Percentiles rank a stretch among this genome's conserved stretches.
Evolutionary conservation across 129 eudicot genomes (phyloP).

Genomic region (Erigeron canadensis): DNA sequence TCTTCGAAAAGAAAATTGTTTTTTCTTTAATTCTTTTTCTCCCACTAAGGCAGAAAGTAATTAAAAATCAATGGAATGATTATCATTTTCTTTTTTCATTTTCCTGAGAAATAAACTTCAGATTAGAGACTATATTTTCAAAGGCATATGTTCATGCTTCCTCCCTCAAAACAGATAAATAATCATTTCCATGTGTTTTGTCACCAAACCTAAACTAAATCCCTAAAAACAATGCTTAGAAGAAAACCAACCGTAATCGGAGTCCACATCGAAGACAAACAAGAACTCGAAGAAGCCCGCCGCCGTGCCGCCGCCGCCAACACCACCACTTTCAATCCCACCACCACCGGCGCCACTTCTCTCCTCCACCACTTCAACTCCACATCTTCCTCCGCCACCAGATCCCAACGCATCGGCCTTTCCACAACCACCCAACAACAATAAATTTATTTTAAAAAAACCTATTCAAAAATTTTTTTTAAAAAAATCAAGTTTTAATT

Average conservation of each 20-base stretch:
- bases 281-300: slow-evolving; percentile 77
- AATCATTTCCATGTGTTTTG: neutral
- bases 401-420: slow-evolving; percentile 78
- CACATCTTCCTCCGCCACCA: slow-evolving; percentile 51
- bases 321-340: slow-evolving; percentile 20
- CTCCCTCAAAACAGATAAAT: neutral
- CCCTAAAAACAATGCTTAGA: slow-evolving; percentile 42
- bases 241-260: slow-evolving; percentile 70
- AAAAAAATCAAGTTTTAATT: neutral
- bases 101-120: too few relatives aligned
- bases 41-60: too few relatives aligned
- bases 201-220: neutral
- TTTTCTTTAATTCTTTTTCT: too few relatives aligned
- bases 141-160: neutral
- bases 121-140: too few relatives aligned
- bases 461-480: neutral
- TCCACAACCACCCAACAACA: neutral
- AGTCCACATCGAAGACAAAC: slow-evolving; percentile 73
- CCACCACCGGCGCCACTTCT: slow-evolving; percentile 49
- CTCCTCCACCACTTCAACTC: slow-evolving; percentile 71
- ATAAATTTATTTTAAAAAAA: neutral
- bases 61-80: too few relatives aligned
- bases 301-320: slow-evolving; percentile 48
- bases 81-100: too few relatives aligned
- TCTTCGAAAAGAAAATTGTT: too few relatives aligned